Percentiles rank a stretch among this genome's conserved stretches.
phyloP scores from a whole-genome alignment of 176 grass and related monocot genomes.

The Triticum monococcum region DNA sequence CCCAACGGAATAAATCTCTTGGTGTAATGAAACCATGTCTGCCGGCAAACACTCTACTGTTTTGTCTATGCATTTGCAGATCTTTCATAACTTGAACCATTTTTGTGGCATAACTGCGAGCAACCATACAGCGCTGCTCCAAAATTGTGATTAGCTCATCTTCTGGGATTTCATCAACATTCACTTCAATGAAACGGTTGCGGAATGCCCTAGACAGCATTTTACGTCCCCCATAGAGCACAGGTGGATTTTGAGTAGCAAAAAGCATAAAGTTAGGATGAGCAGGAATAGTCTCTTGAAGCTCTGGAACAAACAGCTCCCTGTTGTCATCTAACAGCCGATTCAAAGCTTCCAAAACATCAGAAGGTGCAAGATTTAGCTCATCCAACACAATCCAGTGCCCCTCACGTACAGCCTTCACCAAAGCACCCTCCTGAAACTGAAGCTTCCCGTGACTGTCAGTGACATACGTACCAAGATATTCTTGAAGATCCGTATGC shows the following conservation, averaged over 20 bases:
- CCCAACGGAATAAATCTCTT: constrained; percentile 94
- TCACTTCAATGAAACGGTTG: constrained; percentile 91
- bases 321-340: constrained; percentile 94
- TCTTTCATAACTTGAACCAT: constrained; percentile 98
- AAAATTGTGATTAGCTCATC: constrained; percentile 72
- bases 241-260: constrained; percentile 91
- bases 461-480: constrained; percentile 83
- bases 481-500: constrained; percentile 98
- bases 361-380: constrained; percentile 96
- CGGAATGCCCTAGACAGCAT: constrained; percentile 93
- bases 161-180: constrained; percentile 98
- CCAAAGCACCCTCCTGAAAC: constrained; percentile 93
- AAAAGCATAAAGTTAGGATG: constrained; percentile 99
- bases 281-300: constrained; percentile 77
- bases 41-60: constrained; percentile 92
- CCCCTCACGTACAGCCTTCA: constrained; percentile 90
- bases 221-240: constrained; percentile 88
- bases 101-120: constrained; percentile 68
- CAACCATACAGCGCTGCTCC: constrained; percentile 56
- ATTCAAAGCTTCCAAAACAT: constrained; percentile 98
- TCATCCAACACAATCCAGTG: constrained; percentile 99
- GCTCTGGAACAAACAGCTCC: constrained; percentile 89
- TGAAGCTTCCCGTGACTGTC: constrained; percentile 74
- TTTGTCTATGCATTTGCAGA: constrained; percentile 76
- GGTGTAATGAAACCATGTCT: constrained; percentile 99